Conservation (phyloP, 2,329 filamentous ascomycete genomes). For the Spiromastix sp. region DNA sequence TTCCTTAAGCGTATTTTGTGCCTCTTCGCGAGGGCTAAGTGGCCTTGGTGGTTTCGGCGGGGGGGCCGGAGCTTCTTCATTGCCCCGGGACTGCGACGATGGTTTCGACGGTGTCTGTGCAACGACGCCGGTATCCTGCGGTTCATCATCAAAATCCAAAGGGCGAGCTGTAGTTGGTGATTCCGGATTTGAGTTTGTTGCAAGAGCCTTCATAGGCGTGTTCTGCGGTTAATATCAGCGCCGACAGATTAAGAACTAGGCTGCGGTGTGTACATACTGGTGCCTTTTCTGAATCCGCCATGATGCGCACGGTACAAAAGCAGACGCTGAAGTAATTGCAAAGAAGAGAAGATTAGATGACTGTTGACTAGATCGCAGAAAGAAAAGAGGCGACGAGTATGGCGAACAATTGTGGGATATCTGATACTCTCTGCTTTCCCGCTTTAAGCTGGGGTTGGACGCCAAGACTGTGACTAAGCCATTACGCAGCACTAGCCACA, state of each 20-base stretch:
- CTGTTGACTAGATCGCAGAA: too few species aligned
- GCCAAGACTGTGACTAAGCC: neutral
- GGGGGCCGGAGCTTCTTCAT: slow-evolving; percentile 26
- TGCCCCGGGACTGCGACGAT: slow-evolving; percentile 15
- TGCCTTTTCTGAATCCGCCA: slow-evolving; percentile 11
- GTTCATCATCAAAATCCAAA: slow-evolving; percentile 49
- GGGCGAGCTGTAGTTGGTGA: slow-evolving; percentile 47
- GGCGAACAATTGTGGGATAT: too few species aligned
- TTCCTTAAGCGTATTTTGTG: slow-evolving; percentile 79
- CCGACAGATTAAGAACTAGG: too few species aligned
- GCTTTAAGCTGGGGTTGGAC: neutral
- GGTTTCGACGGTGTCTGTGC: slow-evolving; percentile 17
- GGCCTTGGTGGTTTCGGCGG: slow-evolving; percentile 82
- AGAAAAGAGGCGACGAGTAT: too few species aligned
- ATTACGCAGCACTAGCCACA: too few species aligned
- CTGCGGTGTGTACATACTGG: too few species aligned
- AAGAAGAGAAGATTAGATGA: neutral
- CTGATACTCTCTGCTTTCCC: too few species aligned
- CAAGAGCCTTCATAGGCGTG: slow-evolving; percentile 26
- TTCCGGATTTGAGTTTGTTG: slow-evolving; percentile 28
- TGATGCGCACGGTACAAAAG: neutral
- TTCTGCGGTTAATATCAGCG: slow-evolving; percentile 19
- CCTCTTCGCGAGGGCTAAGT: slow-evolving; percentile 69
- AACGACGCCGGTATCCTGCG: slow-evolving; percentile 31
- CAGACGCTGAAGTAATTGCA: neutral